These are phyloP conservation scores for Waltergamsia citrina DNA, from an alignment of 2,329 filamentous ascomycete genomes.

Conservation along the genomic window DNA sequence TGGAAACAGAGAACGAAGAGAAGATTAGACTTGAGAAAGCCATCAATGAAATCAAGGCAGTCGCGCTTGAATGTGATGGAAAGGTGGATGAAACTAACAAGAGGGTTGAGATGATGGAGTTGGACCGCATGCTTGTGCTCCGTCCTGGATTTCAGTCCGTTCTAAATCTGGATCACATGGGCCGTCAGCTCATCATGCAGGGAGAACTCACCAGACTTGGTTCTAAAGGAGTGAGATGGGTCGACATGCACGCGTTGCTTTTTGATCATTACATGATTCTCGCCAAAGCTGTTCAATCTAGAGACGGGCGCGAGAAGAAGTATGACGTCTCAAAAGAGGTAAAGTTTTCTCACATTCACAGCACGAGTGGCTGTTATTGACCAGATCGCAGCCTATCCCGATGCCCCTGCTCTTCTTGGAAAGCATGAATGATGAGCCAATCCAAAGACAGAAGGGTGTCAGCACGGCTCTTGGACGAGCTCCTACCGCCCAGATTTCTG, in stretches of 20 bases:
- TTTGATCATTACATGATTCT: constrained; percentile 97
- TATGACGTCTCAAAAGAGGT: constrained; percentile 92
- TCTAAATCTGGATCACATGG: constrained; percentile 88
- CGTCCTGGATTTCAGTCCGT: constrained; percentile 83
- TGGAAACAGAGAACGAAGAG: constrained; percentile 76
- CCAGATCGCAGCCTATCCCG: constrained; percentile 66
- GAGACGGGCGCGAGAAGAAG: constrained; percentile 65
- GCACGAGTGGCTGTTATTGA: neutral
- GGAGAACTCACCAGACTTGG: constrained; percentile 86
- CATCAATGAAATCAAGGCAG: constrained; percentile 82
- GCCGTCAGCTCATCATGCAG: constrained; percentile 77
- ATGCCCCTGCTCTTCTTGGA: constrained; percentile 94
- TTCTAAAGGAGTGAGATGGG: constrained; percentile 81
- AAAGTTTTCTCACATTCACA: constrained; percentile 16
- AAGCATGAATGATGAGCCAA: constrained; percentile 83
- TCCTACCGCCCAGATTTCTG: constrained; percentile 46
- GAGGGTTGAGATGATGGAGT: constrained; percentile 79
- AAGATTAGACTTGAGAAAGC: constrained; percentile 76
- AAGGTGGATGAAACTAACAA: constrained; percentile 89
- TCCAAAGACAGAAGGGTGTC: constrained; percentile 73
- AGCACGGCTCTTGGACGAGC: constrained; percentile 51
- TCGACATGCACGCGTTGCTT: constrained; percentile 85
- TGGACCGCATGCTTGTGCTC: constrained; percentile 74
- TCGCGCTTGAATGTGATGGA: constrained; percentile 83
- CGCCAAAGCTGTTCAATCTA: constrained; percentile 67